Evolutionary conservation across 306 rosid genomes (phyloP), one percentile per base, ranked within the genome.

Genomic region (Begonia masoniana): DNA sequence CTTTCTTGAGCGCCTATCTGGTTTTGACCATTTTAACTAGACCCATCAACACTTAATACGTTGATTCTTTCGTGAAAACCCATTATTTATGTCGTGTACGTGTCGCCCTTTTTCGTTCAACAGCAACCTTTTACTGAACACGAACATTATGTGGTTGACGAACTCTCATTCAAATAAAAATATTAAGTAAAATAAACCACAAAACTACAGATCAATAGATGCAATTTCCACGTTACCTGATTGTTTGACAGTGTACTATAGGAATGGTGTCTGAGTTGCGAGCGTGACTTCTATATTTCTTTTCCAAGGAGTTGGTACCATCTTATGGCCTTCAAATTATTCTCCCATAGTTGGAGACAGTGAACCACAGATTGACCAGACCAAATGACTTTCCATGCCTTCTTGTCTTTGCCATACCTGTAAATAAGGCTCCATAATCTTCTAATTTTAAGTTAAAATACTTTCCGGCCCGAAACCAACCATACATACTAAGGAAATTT

Each of bases 21-120:
- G 97, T 75, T 85, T 91, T 68, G 97, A 91, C 97, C 97, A 91
- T 74, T 85, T 91, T 64, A 73, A 77, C 97, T 91, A 60, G 87
- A 77, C 13, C 96, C 94, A n/a, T 85, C 97, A 69, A 85, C 82
- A 65, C 96, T 82, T 75, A 91, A 67, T 55, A 91, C 96, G 74
- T 87, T 85, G 76, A 81, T 85, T 91, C 71, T 87, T 69, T 36
- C 85, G 94, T 50, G 96, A 91, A 73, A 80, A 86, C 56, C 97
- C 97, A 62, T 76, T 77, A 60, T 57, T 81, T 12, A 91, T 71
- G 85, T 83, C 54, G 87, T 79, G 78, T 91, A 91, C 53, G 74
- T 61, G 96, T 71, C 65, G 85, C 87, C 83, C 87, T 86, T 74
- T n/a, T n/a, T n/a, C n/a, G n/a, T n/a, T n/a, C 47, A 76, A 73